phyloP scores from a whole-genome alignment of 768 basidiomycete species.

The Hortiboletus campestris region DNA sequence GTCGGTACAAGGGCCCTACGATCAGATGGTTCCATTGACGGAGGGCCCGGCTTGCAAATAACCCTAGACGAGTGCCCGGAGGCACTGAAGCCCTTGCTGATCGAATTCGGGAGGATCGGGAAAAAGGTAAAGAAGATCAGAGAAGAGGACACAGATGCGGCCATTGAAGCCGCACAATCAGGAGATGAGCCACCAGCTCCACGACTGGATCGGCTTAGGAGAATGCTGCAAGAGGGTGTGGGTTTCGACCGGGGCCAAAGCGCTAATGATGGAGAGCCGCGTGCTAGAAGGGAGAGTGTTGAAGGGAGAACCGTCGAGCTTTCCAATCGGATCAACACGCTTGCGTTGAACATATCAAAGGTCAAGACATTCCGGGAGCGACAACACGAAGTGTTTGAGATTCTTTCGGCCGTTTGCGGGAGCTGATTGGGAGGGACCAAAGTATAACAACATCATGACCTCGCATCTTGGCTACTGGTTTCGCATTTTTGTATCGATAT shows the following conservation, averaged over 20 bases:
- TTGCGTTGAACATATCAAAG: constrained; percentile 69
- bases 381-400: constrained; percentile 68
- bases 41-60: constrained; percentile 52
- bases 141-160: constrained; percentile 51
- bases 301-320: constrained; percentile 69
- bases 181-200: constrained; percentile 40
- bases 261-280: constrained; percentile 19
- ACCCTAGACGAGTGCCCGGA: constrained; percentile 61
- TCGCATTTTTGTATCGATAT: constrained; percentile 1
- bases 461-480: background rate
- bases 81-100: constrained; percentile 67
- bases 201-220: constrained; percentile 55
- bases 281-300: constrained; percentile 44
- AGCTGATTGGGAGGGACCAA: background rate
- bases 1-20: constrained; percentile 55
- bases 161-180: constrained; percentile 39
- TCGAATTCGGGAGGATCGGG: constrained; percentile 57
- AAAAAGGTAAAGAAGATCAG: constrained; percentile 46
- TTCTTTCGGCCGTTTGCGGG: constrained; percentile 34
- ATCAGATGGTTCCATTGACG: constrained; percentile 45
- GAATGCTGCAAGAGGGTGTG: constrained; percentile 59
- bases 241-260: constrained; percentile 34
- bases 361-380: constrained; percentile 71
- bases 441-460: background rate
- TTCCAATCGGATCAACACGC: constrained; percentile 72